Evolutionary conservation across 1,284 basidiomycete species (phyloP).

Genomic region (Cutaneotrichosporon mucoides): DNA sequence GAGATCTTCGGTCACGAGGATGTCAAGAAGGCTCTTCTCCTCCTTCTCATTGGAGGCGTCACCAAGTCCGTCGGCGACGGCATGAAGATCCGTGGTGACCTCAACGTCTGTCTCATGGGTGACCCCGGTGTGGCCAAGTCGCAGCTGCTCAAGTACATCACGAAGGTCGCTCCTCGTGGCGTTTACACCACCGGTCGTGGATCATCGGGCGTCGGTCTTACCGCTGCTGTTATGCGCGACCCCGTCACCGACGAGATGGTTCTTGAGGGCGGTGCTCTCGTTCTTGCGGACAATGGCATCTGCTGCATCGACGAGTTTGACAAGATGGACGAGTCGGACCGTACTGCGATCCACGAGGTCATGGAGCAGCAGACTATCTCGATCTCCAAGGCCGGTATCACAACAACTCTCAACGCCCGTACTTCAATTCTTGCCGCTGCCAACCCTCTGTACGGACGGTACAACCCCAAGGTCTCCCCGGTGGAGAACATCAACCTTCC

Average conservation of each 20-base stretch:
- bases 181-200: slow-evolving; percentile 98
- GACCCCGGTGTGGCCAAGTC: slow-evolving; percentile 99
- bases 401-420: slow-evolving; percentile 96
- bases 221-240: slow-evolving; percentile 98
- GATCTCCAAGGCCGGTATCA: slow-evolving; percentile 98
- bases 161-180: slow-evolving; percentile 94
- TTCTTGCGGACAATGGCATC: slow-evolving; percentile 97
- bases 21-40: slow-evolving; percentile 94
- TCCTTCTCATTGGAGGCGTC: slow-evolving; percentile 92
- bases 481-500: slow-evolving; percentile 99
- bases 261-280: slow-evolving; percentile 95
- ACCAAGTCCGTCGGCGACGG: slow-evolving; percentile 93
- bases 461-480: slow-evolving; percentile 94
- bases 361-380: slow-evolving; percentile 99
- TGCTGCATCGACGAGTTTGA: slow-evolving; percentile 99
- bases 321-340: slow-evolving; percentile 98
- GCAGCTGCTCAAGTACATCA: slow-evolving; percentile 96
- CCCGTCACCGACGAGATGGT: slow-evolving; percentile 99
- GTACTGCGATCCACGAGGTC: slow-evolving; percentile 99
- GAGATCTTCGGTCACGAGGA: slow-evolving; percentile 98
- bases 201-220: slow-evolving; percentile 95
- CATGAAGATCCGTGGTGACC: slow-evolving; percentile 97
- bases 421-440: slow-evolving; percentile 97
- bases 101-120: slow-evolving; percentile 98
- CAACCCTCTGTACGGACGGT: slow-evolving; percentile 95